Evolutionary conservation across 495 filamentous ascomycete species (phyloP), one percentile per base, ranked within the genome.

Genomic region (Neurospora africana): DNA sequence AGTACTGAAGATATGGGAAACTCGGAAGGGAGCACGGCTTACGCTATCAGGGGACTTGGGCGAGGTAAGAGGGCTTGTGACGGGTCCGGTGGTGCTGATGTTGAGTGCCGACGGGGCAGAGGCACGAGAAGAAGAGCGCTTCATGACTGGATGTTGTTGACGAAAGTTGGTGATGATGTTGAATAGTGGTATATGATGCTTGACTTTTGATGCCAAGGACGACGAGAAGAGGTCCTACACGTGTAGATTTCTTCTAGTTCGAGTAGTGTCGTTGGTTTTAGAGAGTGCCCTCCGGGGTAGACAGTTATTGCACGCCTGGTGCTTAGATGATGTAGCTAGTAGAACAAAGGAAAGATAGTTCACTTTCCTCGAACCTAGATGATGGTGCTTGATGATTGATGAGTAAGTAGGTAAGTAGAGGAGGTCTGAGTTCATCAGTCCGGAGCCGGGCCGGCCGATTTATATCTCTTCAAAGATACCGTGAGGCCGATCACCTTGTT

Each of bases 271-370:
- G 53, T 61, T 33, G 15, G 47, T 47, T 40, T 61, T 11, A 68
- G 37, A 41, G 69, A 73, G 38, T 71, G 72, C 58, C 72, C 72
- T 30, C 72, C 69, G 68, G 72, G 72, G 69, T 71, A 67, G 33
- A 36, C n/a, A 44, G 37, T 21, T 38, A 43, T 23, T 41, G 69
- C 72, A 73, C 72, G 15, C 69, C 72, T 68, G 72, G 72, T 73
- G 72, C 69, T 72, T 10, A 40, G 37, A 36, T 40, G 67, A 39
- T 70, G 65, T 23, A 30, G 37, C 36, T 72, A 69, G 35, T 38
- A 35, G 27, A 68, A 19, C 69, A 72, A 40, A 39, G 33, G 21
- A 21, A 61, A 19, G 2, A 40, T 30, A 2, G 67, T 39, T 70
- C 70, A 37, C 61, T 65, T 65, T 65, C 27, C 5, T 65, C 15